These are phyloP conservation scores for Hysterangium stoloniferum DNA, from an alignment of 768 basidiomycete genomes.

Conservation along the genomic window DNA sequence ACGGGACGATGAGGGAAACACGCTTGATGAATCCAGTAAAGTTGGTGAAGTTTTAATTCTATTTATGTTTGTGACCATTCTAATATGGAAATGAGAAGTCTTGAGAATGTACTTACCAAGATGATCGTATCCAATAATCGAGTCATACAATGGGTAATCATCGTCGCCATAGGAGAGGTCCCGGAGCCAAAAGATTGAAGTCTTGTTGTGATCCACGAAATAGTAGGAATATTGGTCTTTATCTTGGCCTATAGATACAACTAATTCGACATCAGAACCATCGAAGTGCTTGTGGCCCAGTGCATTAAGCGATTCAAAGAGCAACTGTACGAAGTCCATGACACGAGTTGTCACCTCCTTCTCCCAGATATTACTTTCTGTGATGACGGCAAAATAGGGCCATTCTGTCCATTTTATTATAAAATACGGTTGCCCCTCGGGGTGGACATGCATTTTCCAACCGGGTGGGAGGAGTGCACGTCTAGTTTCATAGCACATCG, in stretches of 20 bases:
- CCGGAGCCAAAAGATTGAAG: constrained; percentile 50
- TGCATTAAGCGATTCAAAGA: too few species aligned
- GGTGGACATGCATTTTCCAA: constrained; percentile 46
- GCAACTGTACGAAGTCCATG: constrained; percentile 32
- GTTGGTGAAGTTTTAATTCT: constrained; percentile 17
- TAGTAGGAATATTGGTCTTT: constrained; percentile 49
- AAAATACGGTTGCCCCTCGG: constrained; percentile 57
- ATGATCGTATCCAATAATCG: not conserved
- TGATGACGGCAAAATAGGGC: constrained; percentile 34
- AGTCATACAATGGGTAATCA: not conserved
- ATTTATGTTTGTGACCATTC: not conserved
- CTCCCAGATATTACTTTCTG: constrained; percentile 44
- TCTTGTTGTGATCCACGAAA: constrained; percentile 41
- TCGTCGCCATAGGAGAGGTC: constrained; percentile 25
- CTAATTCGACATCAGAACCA: constrained; percentile 24
- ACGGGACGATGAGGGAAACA: constrained; percentile 43
- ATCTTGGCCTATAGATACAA: constrained; percentile 39
- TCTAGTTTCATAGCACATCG: not conserved
- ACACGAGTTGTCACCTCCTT: constrained; percentile 29
- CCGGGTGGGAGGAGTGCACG: constrained; percentile 37
- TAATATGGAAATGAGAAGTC: not conserved
- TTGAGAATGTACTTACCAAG: constrained; percentile 3
- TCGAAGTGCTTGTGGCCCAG: constrained; percentile 17
- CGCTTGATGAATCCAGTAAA: constrained; percentile 61
- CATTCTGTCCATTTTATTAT: constrained; percentile 28